Evolutionary conservation across 768 basidiomycete genomes (phyloP), one percentile per base, ranked within the genome.

Genomic region (Mycena venus): DNA sequence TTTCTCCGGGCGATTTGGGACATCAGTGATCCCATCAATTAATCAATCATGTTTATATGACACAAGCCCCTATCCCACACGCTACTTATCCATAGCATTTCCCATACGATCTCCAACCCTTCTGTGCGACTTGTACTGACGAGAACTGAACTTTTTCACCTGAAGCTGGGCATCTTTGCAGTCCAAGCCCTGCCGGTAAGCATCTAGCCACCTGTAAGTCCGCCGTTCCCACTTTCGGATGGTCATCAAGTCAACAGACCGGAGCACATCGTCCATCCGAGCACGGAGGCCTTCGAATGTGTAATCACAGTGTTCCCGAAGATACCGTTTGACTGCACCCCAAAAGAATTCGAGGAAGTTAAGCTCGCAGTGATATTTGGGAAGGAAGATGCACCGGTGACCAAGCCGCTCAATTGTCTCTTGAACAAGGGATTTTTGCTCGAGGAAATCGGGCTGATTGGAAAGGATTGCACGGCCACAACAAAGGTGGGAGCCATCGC

Each of bases 61-160:
- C 10, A 40, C 40, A 9, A 9, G 40, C 40, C 40, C 40, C 10
- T 40, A 17, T 40, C 40, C 40, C 40, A 17, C 40, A 17, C 40
- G 10, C 17, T 17, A 40, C 9, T 15, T 25, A 25, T 62, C 61
- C 61, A 60, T 60, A 8, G 31, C 58, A 29, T 23, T 36, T 44
- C 61, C 61, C 23, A 62, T 66, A 66, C 51, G 34, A 38, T 36
- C 64, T 38, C 64, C 64, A 38, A 66, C 49, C 53, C 65, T 38
- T 25, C 65, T 8, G 53, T 53, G 65, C 9, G 65, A 67, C 36
- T 66, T 66, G 49, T 51, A 53, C 51, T 66, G 64, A 23, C 49
- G 49, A 51, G 64, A 21, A 21, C 64, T 67, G 53, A 55, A 55
- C n/a, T 67, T 55, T 42, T 40, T 56, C 10, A 67, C 65, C 65